Evolutionary conservation across 495 filamentous ascomycete species (phyloP), one percentile per base, ranked within the genome.

Genomic region (Tetracladium setigerum): DNA sequence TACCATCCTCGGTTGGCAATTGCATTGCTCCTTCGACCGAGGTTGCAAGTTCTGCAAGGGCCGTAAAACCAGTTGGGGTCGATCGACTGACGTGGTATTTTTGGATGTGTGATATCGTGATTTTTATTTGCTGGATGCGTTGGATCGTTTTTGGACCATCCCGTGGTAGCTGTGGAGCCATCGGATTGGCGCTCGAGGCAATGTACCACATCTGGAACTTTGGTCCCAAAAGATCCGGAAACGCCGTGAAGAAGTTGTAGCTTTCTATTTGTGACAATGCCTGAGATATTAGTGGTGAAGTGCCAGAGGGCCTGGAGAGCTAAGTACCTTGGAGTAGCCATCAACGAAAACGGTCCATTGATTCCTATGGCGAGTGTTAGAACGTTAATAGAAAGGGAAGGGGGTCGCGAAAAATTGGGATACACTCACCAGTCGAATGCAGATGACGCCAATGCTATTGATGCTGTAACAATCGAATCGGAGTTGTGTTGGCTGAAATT

Each of bases 331-430:
- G 8, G 48, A 51, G 33, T 38, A 51, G 4, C 48, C 48, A 14
- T 51, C 41, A n/a, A 51, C 41, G n/a, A 51, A 51, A 1, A 51
- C 41, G 5, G 34, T 24, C 34, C 40, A 45, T 33, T 51, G 41
- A 5, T 51, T 41, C 48, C 46, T 48, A 18, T 34, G 11, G 5
- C 7, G 7, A 30, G 4, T 3, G 13, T 17, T 48, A 9, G 19
- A 12, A 30, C 15, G 5, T 13, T 32, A 7, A 19, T 15, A 22
- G 2, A 34, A 9, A 19, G 9, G 19, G 19, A 36, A 7, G 18
- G 8, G 17, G 12, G 8, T 15, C 4, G 24, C 7, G 5, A 13
- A 19, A 13, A 35, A 5, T 16, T 24, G 15, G 35, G 34, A 38
- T 16, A 9, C 16, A 48, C 43, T 16, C 11, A 46, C 36, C 48